Conservation (phyloP, 2,329 filamentous ascomycete genomes). For the Alternaria novae-zelandiae region DNA sequence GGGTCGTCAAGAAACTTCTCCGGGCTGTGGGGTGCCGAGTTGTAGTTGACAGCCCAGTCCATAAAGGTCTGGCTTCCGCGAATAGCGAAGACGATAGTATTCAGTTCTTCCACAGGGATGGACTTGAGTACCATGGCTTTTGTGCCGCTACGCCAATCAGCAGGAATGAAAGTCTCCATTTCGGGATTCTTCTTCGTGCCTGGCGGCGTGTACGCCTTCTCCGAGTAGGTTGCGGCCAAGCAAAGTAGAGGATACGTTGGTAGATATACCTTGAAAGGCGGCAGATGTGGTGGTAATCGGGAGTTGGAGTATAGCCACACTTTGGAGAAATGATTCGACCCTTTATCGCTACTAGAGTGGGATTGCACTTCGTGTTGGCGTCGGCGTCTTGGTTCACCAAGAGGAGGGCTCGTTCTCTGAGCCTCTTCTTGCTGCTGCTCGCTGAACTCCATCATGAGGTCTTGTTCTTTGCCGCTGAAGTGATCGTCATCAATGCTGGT, state of each 20-base stretch:
- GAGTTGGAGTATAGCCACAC: slow-evolving; percentile 82
- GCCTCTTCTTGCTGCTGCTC: slow-evolving; percentile 19
- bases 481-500: slow-evolving; percentile 73
- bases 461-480: slow-evolving; percentile 60
- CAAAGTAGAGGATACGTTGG: slow-evolving; percentile 79
- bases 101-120: slow-evolving; percentile 76
- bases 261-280: slow-evolving; percentile 73
- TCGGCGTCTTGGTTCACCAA: slow-evolving; percentile 17
- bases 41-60: slow-evolving; percentile 87
- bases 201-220: slow-evolving; percentile 69
- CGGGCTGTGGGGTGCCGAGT: slow-evolving; percentile 70
- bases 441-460: slow-evolving; percentile 50
- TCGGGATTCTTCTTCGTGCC: slow-evolving; percentile 65
- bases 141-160: slow-evolving; percentile 75
- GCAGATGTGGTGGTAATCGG: slow-evolving; percentile 70
- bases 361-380: slow-evolving; percentile 21
- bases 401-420: slow-evolving; percentile 23
- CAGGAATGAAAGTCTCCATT: slow-evolving; percentile 71
- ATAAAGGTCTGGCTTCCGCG: slow-evolving; percentile 80
- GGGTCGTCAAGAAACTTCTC: slow-evolving; percentile 76
- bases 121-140: slow-evolving; percentile 88
- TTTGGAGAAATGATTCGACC: slow-evolving; percentile 66
- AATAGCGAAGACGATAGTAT: slow-evolving; percentile 83
- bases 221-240: slow-evolving; percentile 78
- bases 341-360: slow-evolving; percentile 24